Conservation (phyloP, 2,329 filamentous ascomycete species). For the Phyllosticta capitalensis region DNA sequence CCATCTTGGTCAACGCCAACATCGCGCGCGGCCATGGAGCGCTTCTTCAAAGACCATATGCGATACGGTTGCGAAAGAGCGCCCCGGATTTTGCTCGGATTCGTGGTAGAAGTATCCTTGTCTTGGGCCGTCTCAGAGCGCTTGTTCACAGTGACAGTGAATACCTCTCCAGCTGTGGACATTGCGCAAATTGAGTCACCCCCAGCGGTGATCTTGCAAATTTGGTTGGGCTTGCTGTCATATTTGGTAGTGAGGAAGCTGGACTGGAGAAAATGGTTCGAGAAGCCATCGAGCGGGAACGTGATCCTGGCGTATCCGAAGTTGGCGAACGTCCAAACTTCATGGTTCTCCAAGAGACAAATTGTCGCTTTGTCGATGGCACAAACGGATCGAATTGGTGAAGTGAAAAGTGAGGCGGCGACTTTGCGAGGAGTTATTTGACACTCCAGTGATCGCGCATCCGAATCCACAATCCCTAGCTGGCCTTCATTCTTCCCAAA, state of each 20-base stretch:
- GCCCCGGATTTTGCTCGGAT: slow-evolving; percentile 79
- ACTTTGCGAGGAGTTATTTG: slow-evolving; percentile 78
- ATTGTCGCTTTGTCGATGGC: slow-evolving; percentile 87
- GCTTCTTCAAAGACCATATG: slow-evolving; percentile 83
- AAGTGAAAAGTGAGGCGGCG: slow-evolving; percentile 69
- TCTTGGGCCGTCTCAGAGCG: slow-evolving; percentile 52
- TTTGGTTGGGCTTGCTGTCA: slow-evolving; percentile 55
- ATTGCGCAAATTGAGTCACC: slow-evolving; percentile 88
- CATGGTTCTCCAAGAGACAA: slow-evolving; percentile 74
- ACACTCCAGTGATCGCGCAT: slow-evolving; percentile 81
- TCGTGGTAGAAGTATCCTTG: slow-evolving; percentile 68
- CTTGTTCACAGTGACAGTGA: slow-evolving; percentile 67
- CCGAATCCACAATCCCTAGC: slow-evolving; percentile 86
- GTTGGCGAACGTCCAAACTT: slow-evolving; percentile 89
- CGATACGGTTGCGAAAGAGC: slow-evolving; percentile 69
- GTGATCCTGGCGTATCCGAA: slow-evolving; percentile 89
- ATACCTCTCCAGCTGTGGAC: slow-evolving; percentile 76
- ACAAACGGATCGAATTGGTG: slow-evolving; percentile 65
- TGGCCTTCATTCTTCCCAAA: slow-evolving; percentile 96
- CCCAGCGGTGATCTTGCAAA: slow-evolving; percentile 69
- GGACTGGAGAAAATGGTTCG: slow-evolving; percentile 58
- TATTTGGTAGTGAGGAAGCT: slow-evolving; percentile 57
- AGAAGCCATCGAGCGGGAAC: slow-evolving; percentile 68
- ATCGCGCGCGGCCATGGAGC: slow-evolving; percentile 72
- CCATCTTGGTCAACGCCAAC: slow-evolving; percentile 86